Percentiles rank a stretch among this genome's conserved stretches.
These are phyloP conservation scores for Cucurbitaria berberidis DNA, from an alignment of 2,329 filamentous ascomycete species.

Conservation along the genomic window DNA sequence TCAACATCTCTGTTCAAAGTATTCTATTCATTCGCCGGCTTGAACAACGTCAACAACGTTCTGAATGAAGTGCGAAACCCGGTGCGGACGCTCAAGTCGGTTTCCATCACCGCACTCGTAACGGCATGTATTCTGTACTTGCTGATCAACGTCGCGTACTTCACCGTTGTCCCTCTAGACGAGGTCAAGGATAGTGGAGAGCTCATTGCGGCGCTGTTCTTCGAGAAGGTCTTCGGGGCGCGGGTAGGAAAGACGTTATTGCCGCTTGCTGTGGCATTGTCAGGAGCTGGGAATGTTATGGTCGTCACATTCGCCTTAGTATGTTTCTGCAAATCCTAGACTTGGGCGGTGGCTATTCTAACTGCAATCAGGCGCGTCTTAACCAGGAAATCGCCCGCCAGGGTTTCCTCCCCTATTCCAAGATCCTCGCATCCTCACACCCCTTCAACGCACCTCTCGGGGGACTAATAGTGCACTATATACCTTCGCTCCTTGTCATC, in stretches of 20 bases:
- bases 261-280: conserved; percentile 69
- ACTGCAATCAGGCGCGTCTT: conserved; percentile 62
- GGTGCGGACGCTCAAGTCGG: conserved; percentile 67
- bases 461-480: conserved; percentile 70
- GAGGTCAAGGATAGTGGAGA: conserved; percentile 71
- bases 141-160: conserved; percentile 69
- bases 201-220: conserved; percentile 71
- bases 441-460: conserved; percentile 72
- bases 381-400: conserved; percentile 77
- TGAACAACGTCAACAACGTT: conserved; percentile 72
- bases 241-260: conserved; percentile 64
- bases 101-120: conserved; percentile 64
- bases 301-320: conserved; percentile 73
- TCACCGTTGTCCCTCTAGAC: conserved; percentile 69
- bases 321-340: conserved; percentile 34
- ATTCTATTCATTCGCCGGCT: conserved; percentile 71
- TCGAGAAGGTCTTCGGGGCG: conserved; percentile 67
- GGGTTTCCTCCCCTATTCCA: conserved; percentile 70
- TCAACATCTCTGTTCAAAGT: conserved; percentile 71
- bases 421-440: conserved; percentile 65
- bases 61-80: conserved; percentile 74
- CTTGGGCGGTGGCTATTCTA: background rate
- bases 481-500: conserved; percentile 72
- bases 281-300: conserved; percentile 74
- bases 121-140: conserved; percentile 70